Percentiles rank a stretch among this genome's conserved stretches.
phyloP scores from a whole-genome alignment of 208 protist genomes.

The Trypanosoma conorhini region DNA sequence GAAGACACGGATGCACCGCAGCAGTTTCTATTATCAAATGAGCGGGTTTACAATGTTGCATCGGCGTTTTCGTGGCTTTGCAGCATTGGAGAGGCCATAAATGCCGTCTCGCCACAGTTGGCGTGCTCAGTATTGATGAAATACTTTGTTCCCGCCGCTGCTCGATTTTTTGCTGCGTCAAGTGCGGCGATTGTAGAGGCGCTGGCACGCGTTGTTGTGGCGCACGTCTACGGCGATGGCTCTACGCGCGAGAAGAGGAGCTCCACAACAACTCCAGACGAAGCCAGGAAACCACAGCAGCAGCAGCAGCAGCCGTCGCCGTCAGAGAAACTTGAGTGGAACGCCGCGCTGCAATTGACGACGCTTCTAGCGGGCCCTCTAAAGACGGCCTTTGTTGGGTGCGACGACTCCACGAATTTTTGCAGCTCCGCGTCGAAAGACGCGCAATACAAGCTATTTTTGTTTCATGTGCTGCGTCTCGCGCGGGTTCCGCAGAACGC shows the following conservation, averaged over 20 bases:
- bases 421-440: not conserved
- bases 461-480: constrained; percentile 31
- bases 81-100: constrained; percentile 34
- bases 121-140: constrained; percentile 39
- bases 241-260: not conserved
- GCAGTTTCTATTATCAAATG: constrained; percentile 39
- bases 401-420: not conserved
- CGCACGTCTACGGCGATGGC: constrained; percentile 27
- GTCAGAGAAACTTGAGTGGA: constrained; percentile 1
- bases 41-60: constrained; percentile 42
- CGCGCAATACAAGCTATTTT: constrained; percentile 27
- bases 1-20: constrained; percentile 21
- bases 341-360: constrained; percentile 6
- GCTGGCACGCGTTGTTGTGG: constrained; percentile 49
- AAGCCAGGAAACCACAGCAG: not conserved
- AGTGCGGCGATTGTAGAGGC: constrained; percentile 66
- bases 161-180: constrained; percentile 42
- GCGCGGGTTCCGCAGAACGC: not conserved
- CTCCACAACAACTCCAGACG: not conserved
- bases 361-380: constrained; percentile 15
- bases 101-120: constrained; percentile 10
- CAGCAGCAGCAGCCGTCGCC: too few relatives aligned
- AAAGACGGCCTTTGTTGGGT: constrained; percentile 15
- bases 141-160: constrained; percentile 49
- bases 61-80: constrained; percentile 53